Conservation (phyloP, 257 asterid genomes). For the Gynochthodes officinalis region DNA sequence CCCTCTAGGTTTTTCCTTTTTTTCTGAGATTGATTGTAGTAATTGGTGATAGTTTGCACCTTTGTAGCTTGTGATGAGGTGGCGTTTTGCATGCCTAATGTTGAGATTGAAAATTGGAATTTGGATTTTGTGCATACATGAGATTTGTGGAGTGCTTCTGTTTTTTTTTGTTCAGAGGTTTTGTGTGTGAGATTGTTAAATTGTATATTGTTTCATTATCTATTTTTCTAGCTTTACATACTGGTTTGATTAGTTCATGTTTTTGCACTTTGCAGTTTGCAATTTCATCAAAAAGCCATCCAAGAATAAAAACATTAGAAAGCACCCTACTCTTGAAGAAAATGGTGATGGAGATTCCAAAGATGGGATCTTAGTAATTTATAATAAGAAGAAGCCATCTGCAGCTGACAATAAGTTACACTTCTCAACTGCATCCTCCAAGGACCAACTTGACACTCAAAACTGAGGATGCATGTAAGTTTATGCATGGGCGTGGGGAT, state of each 20-base stretch:
- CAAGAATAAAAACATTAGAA: slow-evolving; percentile 73
- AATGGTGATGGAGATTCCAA: slow-evolving; percentile 56
- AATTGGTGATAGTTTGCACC: background rate
- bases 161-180: background rate
- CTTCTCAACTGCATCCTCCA: slow-evolving; percentile 58
- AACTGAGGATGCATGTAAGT: slow-evolving; percentile 88
- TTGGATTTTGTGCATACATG: background rate
- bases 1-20: background rate
- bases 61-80: background rate
- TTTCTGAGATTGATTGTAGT: background rate
- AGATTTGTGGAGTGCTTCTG: background rate
- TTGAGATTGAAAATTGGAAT: background rate
- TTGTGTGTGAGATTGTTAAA: background rate
- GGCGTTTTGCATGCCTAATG: background rate
- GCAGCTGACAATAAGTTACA: slow-evolving; percentile 53
- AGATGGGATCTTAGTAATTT: slow-evolving; percentile 37
- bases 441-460: slow-evolving; percentile 29
- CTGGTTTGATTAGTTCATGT: background rate
- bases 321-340: slow-evolving; percentile 51
- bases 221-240: background rate
- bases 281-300: slow-evolving; percentile 78
- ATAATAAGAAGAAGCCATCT: slow-evolving; percentile 55
- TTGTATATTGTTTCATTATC: background rate
- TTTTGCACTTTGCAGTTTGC: slow-evolving; percentile 58
- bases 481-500: slow-evolving; percentile 96